Evolutionary conservation across 2,329 filamentous ascomycete species (phyloP).

Genomic region (Aspergillus floridensis): DNA sequence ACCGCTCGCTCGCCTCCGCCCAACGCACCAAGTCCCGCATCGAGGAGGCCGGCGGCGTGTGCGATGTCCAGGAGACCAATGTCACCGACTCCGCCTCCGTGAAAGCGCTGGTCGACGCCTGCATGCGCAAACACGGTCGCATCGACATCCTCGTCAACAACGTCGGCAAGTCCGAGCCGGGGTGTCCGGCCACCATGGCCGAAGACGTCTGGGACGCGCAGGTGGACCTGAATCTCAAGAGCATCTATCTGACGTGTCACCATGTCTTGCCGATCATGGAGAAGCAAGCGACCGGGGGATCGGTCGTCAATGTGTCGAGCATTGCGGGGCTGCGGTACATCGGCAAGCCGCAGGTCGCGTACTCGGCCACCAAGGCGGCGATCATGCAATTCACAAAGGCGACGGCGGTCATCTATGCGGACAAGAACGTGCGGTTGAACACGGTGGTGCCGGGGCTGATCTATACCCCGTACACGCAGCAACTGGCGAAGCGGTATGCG

Average conservation of each 20-base stretch:
- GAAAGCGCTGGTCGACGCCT: conserved; percentile 52
- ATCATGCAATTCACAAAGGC: conserved; percentile 52
- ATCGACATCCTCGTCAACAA: conserved; percentile 63
- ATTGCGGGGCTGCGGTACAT: conserved; percentile 56
- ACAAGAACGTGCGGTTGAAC: conserved; percentile 47
- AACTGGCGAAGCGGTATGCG: conserved; percentile 47
- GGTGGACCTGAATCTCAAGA: conserved; percentile 56
- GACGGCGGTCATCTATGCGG: conserved; percentile 47
- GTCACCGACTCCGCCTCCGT: conserved; percentile 55
- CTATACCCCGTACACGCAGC: conserved; percentile 52
- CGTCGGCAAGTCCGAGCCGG: conserved; percentile 57
- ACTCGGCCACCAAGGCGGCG: conserved; percentile 53
- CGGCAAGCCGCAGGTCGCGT: conserved; percentile 54
- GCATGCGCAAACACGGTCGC: conserved; percentile 52
- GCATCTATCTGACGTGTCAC: conserved; percentile 54
- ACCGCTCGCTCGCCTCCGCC: conserved; percentile 45
- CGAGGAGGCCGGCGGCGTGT: conserved; percentile 30
- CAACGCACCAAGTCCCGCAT: conserved; percentile 42
- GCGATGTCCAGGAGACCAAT: conserved; percentile 47
- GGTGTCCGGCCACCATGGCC: conserved; percentile 48
- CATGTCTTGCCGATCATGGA: conserved; percentile 26
- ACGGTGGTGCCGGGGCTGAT: conserved; percentile 58
- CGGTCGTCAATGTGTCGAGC: conserved; percentile 50
- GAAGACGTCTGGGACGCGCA: conserved; percentile 55
- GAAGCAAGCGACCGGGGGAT: conserved; percentile 30